Percentiles rank a stretch among this genome's conserved stretches.
These are phyloP conservation scores for Zancudomyces culisetae DNA, from an alignment of 371 early-diverging fungal species.

Conservation along the genomic window DNA sequence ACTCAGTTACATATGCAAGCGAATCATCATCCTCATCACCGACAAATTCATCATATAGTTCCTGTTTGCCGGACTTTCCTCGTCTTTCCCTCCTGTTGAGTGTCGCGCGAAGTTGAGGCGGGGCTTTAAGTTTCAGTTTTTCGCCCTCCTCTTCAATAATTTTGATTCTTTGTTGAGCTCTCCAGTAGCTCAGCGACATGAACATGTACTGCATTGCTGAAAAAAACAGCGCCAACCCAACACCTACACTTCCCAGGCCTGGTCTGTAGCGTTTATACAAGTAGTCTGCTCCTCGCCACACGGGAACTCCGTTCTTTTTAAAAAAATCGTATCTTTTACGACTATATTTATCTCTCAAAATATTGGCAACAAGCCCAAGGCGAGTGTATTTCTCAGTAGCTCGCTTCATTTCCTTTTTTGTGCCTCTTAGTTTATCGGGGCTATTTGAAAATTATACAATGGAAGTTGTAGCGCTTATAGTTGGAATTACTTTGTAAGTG, in stretches of 20 bases:
- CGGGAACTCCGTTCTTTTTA: slow-evolving; percentile 71
- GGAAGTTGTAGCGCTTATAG: too few relatives aligned
- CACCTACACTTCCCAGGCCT: slow-evolving; percentile 39
- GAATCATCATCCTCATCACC: slow-evolving; percentile 12
- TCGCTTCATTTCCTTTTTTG: not conserved
- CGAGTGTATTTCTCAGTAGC: slow-evolving; percentile 31
- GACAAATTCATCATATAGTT: not conserved
- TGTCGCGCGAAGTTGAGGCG: not conserved
- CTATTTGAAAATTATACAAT: too few relatives aligned
- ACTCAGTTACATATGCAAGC: slow-evolving; percentile 12
- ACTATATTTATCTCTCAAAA: slow-evolving; percentile 38
- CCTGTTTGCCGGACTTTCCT: too few relatives aligned
- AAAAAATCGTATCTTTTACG: slow-evolving; percentile 69
- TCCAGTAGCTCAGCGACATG: slow-evolving; percentile 35
- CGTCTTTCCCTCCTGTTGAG: not conserved
- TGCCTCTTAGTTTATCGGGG: slow-evolving; percentile 2
- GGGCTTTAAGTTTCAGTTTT: not conserved
- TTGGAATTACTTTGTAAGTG: too few relatives aligned
- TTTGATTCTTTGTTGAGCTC: slow-evolving; percentile 36
- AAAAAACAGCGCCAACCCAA: slow-evolving; percentile 31
- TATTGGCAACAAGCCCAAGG: slow-evolving; percentile 40
- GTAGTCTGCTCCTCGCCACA: slow-evolving; percentile 72
- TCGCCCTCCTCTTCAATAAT: slow-evolving; percentile 7
- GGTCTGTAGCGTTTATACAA: slow-evolving; percentile 58
- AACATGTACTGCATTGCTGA: slow-evolving; percentile 47